phyloP scores from a whole-genome alignment of 306 rosid genomes.

The Alnus rubra region DNA sequence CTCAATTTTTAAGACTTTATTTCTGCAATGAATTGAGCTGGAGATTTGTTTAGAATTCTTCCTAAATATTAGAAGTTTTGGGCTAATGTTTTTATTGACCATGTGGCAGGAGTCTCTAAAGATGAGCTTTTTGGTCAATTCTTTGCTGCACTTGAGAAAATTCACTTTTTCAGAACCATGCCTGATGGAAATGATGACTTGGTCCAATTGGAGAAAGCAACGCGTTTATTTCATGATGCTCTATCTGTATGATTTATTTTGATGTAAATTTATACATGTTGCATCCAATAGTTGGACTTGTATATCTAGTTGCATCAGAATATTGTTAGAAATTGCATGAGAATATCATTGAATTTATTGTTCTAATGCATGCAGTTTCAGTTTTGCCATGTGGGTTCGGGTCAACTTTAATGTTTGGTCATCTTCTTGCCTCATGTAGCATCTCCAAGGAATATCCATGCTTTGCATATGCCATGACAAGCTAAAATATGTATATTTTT shows the following conservation, averaged over 20 bases:
- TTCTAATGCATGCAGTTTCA: conserved; percentile 3
- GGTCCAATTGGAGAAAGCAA: conserved; percentile 73
- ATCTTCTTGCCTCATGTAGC: neutral
- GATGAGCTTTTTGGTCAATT: conserved; percentile 83
- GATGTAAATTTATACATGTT: conserved; percentile 12
- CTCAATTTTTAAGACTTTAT: conserved; percentile 5
- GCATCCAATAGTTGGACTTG: conserved; percentile 9
- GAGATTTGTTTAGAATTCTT: conserved; percentile 10
- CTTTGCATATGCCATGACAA: neutral
- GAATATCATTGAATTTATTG: neutral
- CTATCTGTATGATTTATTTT: conserved; percentile 48
- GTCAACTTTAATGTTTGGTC: neutral
- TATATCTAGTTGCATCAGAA: neutral
- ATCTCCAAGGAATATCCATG: neutral
- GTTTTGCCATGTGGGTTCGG: neutral
- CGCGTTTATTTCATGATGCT: conserved; percentile 60
- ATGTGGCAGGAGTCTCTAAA: conserved; percentile 56
- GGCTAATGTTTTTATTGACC: conserved; percentile 18
- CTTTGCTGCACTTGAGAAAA: conserved; percentile 79
- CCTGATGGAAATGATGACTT: conserved; percentile 76
- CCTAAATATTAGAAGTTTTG: conserved; percentile 1
- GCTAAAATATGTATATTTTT: no score
- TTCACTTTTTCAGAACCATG: conserved; percentile 51
- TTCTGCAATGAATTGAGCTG: neutral
- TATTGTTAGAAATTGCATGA: conserved; percentile 1